These are phyloP conservation scores for Cymbopogon flexuosus DNA, from an alignment of 202 grass and related monocot species.

Conservation along the genomic window DNA sequence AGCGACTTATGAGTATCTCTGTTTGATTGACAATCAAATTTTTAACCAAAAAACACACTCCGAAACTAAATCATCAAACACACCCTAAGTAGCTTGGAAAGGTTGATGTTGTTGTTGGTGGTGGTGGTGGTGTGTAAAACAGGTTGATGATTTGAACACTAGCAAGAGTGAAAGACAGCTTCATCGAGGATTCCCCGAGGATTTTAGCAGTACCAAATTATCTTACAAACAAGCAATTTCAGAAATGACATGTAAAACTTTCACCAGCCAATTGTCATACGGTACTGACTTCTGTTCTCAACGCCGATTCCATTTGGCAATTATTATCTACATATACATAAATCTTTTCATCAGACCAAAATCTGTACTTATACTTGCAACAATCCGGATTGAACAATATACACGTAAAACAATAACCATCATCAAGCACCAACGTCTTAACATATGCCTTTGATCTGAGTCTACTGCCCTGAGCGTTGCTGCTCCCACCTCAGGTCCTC, in stretches of 20 bases:
- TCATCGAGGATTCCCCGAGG: too few relatives aligned
- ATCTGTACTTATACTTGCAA: background rate
- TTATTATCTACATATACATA: background rate
- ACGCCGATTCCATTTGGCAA: background rate
- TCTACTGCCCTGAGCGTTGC: slow-evolving; percentile 30
- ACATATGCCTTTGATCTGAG: background rate
- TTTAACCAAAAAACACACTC: too few relatives aligned
- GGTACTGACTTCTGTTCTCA: background rate
- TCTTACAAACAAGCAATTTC: background rate
- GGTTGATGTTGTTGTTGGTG: too few relatives aligned
- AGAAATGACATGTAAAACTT: background rate
- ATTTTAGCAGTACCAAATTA: too few relatives aligned
- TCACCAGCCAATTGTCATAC: background rate
- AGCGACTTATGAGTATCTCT: too few relatives aligned
- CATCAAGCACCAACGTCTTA: background rate
- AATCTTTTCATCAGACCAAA: background rate
- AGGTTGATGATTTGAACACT: too few relatives aligned
- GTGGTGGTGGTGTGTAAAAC: too few relatives aligned
- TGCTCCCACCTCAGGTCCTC: slow-evolving; percentile 85
- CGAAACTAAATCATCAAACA: too few relatives aligned
- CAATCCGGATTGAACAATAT: background rate
- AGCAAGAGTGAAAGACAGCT: too few relatives aligned
- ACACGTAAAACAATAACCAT: background rate
- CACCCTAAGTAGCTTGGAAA: too few relatives aligned
- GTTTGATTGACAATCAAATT: too few relatives aligned